These are phyloP conservation scores for Nakazawaea ambrosiae DNA, from an alignment of 805 yeast genomes.

Conservation along the genomic window DNA sequence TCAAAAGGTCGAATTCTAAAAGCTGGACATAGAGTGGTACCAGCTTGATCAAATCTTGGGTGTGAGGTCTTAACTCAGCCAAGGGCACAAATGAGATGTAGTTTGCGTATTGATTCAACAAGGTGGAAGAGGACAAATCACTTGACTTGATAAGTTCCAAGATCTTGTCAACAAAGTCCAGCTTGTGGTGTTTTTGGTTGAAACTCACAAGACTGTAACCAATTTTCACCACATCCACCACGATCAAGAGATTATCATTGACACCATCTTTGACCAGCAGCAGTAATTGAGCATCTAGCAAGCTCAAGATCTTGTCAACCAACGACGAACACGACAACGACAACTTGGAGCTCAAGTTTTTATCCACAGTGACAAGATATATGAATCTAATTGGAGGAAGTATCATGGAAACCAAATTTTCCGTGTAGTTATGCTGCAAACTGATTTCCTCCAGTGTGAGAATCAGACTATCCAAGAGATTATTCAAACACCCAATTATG, in stretches of 20 bases:
- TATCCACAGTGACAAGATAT: slow-evolving; percentile 6
- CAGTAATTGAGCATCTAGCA: slow-evolving; percentile 1
- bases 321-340: not conserved
- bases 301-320: not conserved
- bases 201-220: slow-evolving; percentile 5
- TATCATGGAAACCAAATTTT: not conserved
- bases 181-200: not conserved
- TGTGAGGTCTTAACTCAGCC: not conserved
- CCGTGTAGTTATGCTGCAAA: not conserved
- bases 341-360: not conserved
- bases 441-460: not conserved
- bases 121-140: not conserved
- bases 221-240: slow-evolving; percentile 5
- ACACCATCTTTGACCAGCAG: not conserved
- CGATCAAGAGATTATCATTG: not conserved
- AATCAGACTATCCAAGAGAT: not conserved
- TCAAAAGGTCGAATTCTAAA: not conserved
- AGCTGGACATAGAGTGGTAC: not conserved
- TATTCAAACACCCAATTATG: not conserved
- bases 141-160: not conserved
- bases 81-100: slow-evolving; percentile 8
- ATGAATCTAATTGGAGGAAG: slow-evolving; percentile 6
- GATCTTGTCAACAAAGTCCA: not conserved
- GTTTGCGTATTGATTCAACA: slow-evolving; percentile 6
- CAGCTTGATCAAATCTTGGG: not conserved